These are phyloP conservation scores for Apiotrichum mycotoxinovorans DNA, from an alignment of 1,284 basidiomycete species.

Conservation along the genomic window DNA sequence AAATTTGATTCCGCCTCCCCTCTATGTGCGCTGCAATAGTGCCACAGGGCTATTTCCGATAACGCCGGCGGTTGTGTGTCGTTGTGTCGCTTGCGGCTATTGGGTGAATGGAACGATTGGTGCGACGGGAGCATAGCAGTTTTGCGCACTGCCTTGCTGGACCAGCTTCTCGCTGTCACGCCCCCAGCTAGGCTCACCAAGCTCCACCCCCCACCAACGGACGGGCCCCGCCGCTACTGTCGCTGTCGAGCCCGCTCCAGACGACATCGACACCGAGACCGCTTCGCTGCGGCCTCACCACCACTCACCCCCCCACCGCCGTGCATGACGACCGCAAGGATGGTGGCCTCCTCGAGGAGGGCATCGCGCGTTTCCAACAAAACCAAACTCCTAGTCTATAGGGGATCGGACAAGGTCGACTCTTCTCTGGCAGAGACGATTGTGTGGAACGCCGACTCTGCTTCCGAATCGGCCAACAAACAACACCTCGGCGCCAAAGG, in stretches of 20 bases:
- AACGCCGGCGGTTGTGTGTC: no score
- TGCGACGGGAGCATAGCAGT: no score
- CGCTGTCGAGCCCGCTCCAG: conserved; percentile 18
- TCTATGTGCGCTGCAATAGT: no score
- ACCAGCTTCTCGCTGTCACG: no score
- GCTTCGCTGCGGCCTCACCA: conserved; percentile 19
- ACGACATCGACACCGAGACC: conserved; percentile 17
- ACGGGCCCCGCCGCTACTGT: background rate
- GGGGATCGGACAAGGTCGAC: conserved; percentile 75
- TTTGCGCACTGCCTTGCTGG: no score
- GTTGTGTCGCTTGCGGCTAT: no score
- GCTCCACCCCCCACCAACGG: no score
- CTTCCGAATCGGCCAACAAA: conserved; percentile 31
- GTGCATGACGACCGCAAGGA: conserved; percentile 19
- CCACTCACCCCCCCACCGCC: conserved; percentile 2
- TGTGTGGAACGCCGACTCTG: conserved; percentile 40
- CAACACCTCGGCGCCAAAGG: conserved; percentile 46
- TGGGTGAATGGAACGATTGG: no score
- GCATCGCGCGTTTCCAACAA: conserved; percentile 73
- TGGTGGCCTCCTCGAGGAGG: conserved; percentile 44
- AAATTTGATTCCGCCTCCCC: no score
- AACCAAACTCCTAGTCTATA: conserved; percentile 75
- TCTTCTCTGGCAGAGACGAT: conserved; percentile 76
- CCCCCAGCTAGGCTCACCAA: no score
- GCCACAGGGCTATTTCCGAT: no score